Conservation (phyloP, 2,329 filamentous ascomycete species). For the Cercospora sojina region DNA sequence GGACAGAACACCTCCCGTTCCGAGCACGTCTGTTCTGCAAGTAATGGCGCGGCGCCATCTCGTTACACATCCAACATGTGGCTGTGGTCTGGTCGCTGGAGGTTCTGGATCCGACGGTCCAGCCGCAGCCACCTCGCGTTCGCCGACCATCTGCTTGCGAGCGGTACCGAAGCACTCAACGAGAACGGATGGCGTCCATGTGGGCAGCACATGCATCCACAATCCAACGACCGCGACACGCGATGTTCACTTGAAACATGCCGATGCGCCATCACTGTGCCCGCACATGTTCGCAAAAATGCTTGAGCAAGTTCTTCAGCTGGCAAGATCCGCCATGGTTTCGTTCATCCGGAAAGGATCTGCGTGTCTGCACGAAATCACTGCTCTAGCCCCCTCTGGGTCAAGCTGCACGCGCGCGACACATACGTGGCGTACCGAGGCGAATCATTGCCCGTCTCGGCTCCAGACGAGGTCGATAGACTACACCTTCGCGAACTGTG, state of each 20-base stretch:
- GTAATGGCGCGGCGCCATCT: background rate
- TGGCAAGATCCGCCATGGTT: background rate
- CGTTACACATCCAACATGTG: constrained; percentile 1
- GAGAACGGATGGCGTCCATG: background rate
- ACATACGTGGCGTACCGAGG: constrained; percentile 2
- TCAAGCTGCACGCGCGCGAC: constrained; percentile 5
- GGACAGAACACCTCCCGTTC: background rate
- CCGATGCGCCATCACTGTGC: background rate
- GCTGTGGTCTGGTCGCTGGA: constrained; percentile 1
- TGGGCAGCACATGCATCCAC: background rate
- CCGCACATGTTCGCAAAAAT: background rate
- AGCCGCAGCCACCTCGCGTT: constrained; percentile 4
- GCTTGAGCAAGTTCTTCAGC: background rate
- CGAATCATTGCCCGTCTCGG: constrained; percentile 9
- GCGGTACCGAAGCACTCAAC: background rate
- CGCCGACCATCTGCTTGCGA: background rate
- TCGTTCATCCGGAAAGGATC: constrained; percentile 3
- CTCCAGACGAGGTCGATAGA: constrained; percentile 4
- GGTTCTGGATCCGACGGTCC: background rate
- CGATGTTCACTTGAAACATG: background rate
- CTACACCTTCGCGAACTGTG: constrained; percentile 3
- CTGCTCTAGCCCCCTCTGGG: constrained; percentile 7
- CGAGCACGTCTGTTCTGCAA: background rate
- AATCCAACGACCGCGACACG: background rate
- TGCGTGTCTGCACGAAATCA: constrained; percentile 4